phyloP scores from a whole-genome alignment of 108 stramenopile species.

The Poteriospumella lacustris region DNA sequence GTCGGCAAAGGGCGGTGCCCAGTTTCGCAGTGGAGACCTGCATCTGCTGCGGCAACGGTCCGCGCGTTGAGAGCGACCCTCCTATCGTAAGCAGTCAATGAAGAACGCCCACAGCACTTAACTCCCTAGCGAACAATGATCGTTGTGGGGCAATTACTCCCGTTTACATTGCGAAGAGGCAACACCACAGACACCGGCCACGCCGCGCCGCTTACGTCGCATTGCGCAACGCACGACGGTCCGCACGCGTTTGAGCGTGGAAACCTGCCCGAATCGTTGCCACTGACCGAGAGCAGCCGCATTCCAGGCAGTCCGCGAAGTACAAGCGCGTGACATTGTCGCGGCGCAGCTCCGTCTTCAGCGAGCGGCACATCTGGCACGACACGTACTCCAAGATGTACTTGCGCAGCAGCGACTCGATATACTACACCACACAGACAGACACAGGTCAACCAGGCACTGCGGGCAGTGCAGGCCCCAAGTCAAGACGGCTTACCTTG shows the following conservation, averaged over 20 bases:
- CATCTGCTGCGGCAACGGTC: too few species aligned
- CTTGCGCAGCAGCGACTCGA: conserved; percentile 92
- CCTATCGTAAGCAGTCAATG: too few species aligned
- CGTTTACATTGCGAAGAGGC: too few species aligned
- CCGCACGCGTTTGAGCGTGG: conserved; percentile 95
- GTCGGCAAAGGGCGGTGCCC: too few species aligned
- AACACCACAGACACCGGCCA: too few species aligned
- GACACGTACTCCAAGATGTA: conserved; percentile 99
- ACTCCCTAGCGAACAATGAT: too few species aligned
- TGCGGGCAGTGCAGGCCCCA: neutral
- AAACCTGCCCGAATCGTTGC: conserved; percentile 90
- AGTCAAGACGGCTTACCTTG: neutral
- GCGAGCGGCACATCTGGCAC: conserved; percentile 95
- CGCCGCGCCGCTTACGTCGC: conserved; percentile 41
- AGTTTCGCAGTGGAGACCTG: too few species aligned
- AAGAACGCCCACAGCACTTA: too few species aligned
- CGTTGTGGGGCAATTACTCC: too few species aligned
- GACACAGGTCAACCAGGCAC: neutral
- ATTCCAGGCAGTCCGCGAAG: conserved; percentile 81
- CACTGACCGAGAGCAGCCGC: conserved; percentile 69
- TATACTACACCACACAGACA: conserved; percentile 59
- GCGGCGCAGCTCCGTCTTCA: conserved; percentile 86
- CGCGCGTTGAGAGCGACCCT: too few species aligned
- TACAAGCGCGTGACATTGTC: conserved; percentile 79
- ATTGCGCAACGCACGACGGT: conserved; percentile 88